Evolutionary conservation across 1,284 basidiomycete genomes (phyloP), one percentile per base, ranked within the genome.

Genomic region (Mycena sp.): DNA sequence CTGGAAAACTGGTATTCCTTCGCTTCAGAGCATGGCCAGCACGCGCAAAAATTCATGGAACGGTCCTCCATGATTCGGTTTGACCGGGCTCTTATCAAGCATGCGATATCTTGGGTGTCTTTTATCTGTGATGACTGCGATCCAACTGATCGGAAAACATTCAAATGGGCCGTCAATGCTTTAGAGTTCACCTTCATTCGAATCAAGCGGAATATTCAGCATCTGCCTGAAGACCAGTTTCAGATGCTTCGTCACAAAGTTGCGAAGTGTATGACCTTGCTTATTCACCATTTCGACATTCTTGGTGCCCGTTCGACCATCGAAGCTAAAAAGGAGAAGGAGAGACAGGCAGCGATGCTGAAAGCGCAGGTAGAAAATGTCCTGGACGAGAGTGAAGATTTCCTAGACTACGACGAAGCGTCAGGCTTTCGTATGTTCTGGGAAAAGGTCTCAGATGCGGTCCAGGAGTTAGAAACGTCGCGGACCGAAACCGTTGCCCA

Each of bases 81-180:
- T 80, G 93, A 93, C 71, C 87, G 90, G 19, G 82, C 92, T 7
- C 82, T 98, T 37, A 92, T 96, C 77, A 89, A 89, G 65, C 85
- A 98, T 44, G 94, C 95, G 2, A 98, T 98, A 70, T 92, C 93
- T 21, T 99, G 98, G 98, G 94, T 99, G 26, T 91, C 94, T 26
- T 99, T 99, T 81, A 98, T 99, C 67, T 98, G 95, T 77, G 96
- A 99, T 74, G 95, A 97, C 72, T 99, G 98, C 78, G 94, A 98
- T 71, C 95, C 96, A 2, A 93, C 95, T 45, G 97, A 99, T 76
- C 89, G 95, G 64, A 95, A 93, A 77, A 99, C 96, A 0, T 99
- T 99, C 86, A 92, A 94, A 74, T 99, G 97, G 96, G 97, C 98
- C 1, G 96, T 99, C 57, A 94, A 93, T 56, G 96, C 98, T 4